Evolutionary conservation across 495 filamentous ascomycete genomes (phyloP).

Genomic region (Penicillium turbatum): DNA sequence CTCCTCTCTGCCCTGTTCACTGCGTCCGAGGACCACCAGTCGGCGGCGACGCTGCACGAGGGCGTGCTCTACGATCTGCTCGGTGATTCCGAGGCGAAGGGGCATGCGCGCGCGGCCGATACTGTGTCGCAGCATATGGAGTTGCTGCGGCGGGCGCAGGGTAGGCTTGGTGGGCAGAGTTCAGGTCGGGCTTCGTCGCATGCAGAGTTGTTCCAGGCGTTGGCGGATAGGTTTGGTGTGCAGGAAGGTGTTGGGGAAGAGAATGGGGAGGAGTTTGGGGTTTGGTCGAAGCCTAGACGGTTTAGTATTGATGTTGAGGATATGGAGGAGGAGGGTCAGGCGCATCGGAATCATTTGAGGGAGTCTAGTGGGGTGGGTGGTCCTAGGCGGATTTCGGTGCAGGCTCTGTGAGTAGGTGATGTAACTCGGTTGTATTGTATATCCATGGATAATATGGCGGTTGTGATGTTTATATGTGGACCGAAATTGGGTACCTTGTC

Average conservation of each 20-base stretch:
- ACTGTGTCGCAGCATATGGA: constrained; percentile 46
- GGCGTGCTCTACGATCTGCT: constrained; percentile 47
- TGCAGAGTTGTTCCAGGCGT: constrained; percentile 26
- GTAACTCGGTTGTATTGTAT: no score
- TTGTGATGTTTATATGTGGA: neutral
- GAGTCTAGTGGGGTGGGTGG: constrained; percentile 33
- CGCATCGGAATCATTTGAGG: constrained; percentile 37
- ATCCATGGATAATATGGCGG: no score
- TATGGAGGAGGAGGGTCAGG: constrained; percentile 22
- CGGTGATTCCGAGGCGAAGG: constrained; percentile 40
- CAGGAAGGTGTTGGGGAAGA: constrained; percentile 19
- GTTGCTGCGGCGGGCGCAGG: constrained; percentile 44
- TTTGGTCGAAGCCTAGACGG: constrained; percentile 39
- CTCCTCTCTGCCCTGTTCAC: constrained; percentile 54
- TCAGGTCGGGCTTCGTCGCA: constrained; percentile 20
- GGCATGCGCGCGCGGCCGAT: constrained; percentile 30
- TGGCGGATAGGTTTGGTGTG: constrained; percentile 33
- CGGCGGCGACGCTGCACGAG: constrained; percentile 53
- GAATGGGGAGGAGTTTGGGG: constrained; percentile 30
- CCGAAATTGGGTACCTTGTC: neutral
- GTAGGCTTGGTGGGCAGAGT: constrained; percentile 27
- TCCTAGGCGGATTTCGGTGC: constrained; percentile 25
- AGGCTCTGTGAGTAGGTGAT: constrained; percentile 18
- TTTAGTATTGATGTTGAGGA: constrained; percentile 42
- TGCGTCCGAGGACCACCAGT: constrained; percentile 43